Evolutionary conservation across 139 green algal species (phyloP).

Genomic region (Deuterostichococcus epilithicus): DNA sequence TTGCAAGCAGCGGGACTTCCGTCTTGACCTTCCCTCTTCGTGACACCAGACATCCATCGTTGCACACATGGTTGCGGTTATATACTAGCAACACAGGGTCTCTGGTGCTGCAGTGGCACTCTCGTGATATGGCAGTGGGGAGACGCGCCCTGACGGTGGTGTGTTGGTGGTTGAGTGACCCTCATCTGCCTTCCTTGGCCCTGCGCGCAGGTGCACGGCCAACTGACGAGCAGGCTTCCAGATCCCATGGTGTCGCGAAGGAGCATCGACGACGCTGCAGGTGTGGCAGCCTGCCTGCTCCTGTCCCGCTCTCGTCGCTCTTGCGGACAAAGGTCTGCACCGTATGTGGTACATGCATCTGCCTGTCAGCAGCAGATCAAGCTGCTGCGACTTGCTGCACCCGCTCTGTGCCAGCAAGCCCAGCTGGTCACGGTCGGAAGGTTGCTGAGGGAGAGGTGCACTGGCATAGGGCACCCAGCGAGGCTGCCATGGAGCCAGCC

Average conservation of each 20-base stretch:
- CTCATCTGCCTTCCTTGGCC: too few species aligned
- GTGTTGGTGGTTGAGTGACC: too few species aligned
- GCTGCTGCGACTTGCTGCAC: conserved; percentile 11
- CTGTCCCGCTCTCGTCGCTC: not conserved
- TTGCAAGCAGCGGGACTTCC: not conserved
- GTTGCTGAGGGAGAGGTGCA: not conserved
- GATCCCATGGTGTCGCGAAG: not conserved
- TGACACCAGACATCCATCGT: too few species aligned
- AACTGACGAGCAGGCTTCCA: not conserved
- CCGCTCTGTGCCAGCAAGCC: conserved; percentile 8
- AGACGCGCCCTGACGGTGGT: not conserved
- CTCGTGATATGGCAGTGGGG: too few species aligned
- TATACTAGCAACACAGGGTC: too few species aligned
- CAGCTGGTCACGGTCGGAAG: not conserved
- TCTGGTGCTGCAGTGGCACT: too few species aligned
- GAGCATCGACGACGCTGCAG: not conserved
- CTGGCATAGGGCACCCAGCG: not conserved
- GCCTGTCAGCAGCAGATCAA: not conserved
- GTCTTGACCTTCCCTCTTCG: too few species aligned
- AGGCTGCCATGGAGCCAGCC: conserved; percentile 29
- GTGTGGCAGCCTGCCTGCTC: not conserved
- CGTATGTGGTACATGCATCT: not conserved
- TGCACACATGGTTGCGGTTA: too few species aligned
- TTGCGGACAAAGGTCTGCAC: not conserved
- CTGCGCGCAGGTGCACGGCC: not conserved